Evolutionary conservation across 208 protist genomes (phyloP).

Genomic region (Trichomonas vaginalis): DNA sequence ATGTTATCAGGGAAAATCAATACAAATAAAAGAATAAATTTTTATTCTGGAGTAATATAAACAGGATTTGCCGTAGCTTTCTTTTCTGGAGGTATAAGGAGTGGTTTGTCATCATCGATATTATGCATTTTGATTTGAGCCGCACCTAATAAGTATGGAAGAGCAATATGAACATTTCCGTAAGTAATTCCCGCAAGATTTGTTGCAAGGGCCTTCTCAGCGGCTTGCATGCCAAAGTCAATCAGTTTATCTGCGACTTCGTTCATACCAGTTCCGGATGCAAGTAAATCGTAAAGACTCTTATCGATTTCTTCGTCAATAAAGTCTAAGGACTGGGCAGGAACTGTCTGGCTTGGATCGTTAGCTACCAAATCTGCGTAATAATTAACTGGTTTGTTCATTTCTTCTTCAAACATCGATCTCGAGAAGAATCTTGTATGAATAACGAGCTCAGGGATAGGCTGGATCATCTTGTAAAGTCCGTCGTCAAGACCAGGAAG

Average conservation of each 20-base stretch:
- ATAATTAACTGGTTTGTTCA: not conserved
- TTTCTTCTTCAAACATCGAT: not conserved
- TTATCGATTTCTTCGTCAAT: not conserved
- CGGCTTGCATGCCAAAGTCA: not conserved
- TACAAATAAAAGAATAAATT: not conserved
- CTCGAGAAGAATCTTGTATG: not conserved
- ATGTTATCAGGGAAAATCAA: no score
- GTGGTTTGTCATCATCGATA: not conserved
- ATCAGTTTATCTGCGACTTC: not conserved
- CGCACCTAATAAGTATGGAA: not conserved
- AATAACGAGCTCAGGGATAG: not conserved
- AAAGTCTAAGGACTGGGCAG: not conserved
- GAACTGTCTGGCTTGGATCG: not conserved
- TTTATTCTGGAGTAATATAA: not conserved
- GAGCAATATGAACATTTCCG: not conserved
- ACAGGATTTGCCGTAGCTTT: not conserved
- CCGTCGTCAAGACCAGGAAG: not conserved
- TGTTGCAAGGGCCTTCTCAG: not conserved
- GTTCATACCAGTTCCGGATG: not conserved
- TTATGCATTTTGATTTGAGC: not conserved
- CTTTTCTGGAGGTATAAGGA: not conserved
- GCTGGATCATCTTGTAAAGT: not conserved
- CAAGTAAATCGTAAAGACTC: not conserved
- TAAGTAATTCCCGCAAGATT: not conserved
- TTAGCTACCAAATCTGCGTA: not conserved